These are phyloP conservation scores for Biscogniauxia marginata DNA, from an alignment of 2,329 filamentous ascomycete species.

Conservation along the genomic window DNA sequence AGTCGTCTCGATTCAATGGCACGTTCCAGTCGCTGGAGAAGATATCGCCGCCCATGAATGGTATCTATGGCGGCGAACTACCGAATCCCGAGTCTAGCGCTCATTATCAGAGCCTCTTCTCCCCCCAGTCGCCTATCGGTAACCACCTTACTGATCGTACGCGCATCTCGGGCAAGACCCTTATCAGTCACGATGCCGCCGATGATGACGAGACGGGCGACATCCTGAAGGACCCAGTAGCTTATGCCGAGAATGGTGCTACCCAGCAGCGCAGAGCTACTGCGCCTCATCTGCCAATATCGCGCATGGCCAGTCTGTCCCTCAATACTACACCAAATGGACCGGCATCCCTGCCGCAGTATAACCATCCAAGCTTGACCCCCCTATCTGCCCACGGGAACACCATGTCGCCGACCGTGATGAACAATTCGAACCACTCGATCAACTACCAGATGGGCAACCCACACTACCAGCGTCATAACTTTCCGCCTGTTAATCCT, in stretches of 20 bases:
- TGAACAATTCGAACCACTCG: slow-evolving; percentile 44
- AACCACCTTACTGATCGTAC: slow-evolving; percentile 64
- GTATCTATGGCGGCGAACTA: slow-evolving; percentile 56
- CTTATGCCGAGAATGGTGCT: slow-evolving; percentile 70
- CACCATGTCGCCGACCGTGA: slow-evolving; percentile 56
- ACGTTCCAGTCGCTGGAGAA: slow-evolving; percentile 62
- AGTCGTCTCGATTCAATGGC: slow-evolving; percentile 60
- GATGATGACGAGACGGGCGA: slow-evolving; percentile 71
- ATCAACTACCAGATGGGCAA: slow-evolving; percentile 55
- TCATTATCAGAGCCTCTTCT: slow-evolving; percentile 65
- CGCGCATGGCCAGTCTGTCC: slow-evolving; percentile 67
- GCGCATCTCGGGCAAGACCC: slow-evolving; percentile 64
- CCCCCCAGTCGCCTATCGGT: slow-evolving; percentile 70
- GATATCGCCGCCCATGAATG: slow-evolving; percentile 59
- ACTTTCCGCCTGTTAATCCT: slow-evolving; percentile 84
- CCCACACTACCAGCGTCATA: slow-evolving; percentile 60
- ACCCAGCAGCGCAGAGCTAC: slow-evolving; percentile 63
- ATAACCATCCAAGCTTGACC: slow-evolving; percentile 37
- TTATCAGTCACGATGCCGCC: slow-evolving; percentile 68
- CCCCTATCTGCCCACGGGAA: slow-evolving; percentile 40
- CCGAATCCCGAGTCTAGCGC: slow-evolving; percentile 54
- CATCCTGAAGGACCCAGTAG: slow-evolving; percentile 69
- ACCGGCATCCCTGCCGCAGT: slow-evolving; percentile 54
- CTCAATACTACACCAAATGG: slow-evolving; percentile 64
- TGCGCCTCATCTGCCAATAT: slow-evolving; percentile 68